Evolutionary conservation across 345 rosid species (phyloP), one percentile per base, ranked within the genome.

Genomic region (Lumnitzera littorea): DNA sequence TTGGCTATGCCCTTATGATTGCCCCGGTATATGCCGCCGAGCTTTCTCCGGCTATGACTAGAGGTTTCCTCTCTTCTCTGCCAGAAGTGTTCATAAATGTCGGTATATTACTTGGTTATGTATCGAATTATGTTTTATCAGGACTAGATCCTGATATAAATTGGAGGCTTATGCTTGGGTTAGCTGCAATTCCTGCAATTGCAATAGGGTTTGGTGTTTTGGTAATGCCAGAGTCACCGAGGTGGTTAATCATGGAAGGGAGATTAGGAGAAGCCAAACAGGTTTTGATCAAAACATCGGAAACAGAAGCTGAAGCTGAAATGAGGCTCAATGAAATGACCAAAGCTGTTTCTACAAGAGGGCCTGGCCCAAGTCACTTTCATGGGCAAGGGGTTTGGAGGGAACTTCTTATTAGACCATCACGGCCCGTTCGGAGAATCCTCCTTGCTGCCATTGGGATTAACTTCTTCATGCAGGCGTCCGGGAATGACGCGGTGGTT

Each of bases 381-480:
- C 55, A 56, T 0, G 86, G 81, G 1, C 57, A 78, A 46, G 79
- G 75, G 0, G 84, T 76, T 25, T 85, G 82, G 82, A 85, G 61
- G 57, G 84, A 80, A 15, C 78, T 85, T 36, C 3, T 78, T 5
- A 31, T 73, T 12, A 60, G 62, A n/a, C 86, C 91, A 3, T 61
- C 86, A 2, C 67, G 62, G 3, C 67, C 76, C 0, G 84, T 81
- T 11, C 68, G 78, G 25, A 74, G 82, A 58, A 80, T 81, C 56
- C 75, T 86, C 1, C 16, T 84, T 7, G 80, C 85, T 0, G 85
- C 85, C 0, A 56, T 81, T 0, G 92, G 89, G 8, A 54, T 86
- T 12, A 82, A 83, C 60, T 83, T 86, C 68, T 67, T 78, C 63
- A 77, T 79, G 74, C 87, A 84, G 73, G 92, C 89, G 16, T 81